phyloP scores from a whole-genome alignment of 1,139 yeast genomes.

The Blastobotrys capitulatus region DNA sequence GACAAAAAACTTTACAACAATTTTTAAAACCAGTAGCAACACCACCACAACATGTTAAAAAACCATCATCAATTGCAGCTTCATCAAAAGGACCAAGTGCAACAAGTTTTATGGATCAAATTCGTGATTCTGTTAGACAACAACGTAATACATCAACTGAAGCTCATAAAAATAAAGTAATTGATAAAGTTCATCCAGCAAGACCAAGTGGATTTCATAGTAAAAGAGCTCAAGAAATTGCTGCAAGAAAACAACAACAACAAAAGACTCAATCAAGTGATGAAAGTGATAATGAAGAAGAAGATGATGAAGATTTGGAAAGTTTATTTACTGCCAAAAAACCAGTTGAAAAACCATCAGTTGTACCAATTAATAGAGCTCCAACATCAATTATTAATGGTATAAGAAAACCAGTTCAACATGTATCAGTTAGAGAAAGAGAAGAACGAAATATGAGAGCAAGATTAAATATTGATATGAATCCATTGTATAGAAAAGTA shows the following conservation, averaged over 20 bases:
- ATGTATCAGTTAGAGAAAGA: constrained; percentile 38
- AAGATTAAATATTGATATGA: constrained; percentile 71
- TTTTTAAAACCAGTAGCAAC: constrained; percentile 18
- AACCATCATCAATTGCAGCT: background rate
- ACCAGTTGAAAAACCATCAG: constrained; percentile 1
- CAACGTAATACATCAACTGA: constrained; percentile 12
- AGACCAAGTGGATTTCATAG: constrained; percentile 79
- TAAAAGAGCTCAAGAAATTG: constrained; percentile 17
- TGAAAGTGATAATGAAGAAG: constrained; percentile 27
- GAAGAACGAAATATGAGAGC: constrained; percentile 77
- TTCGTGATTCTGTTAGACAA: constrained; percentile 24
- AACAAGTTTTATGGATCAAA: constrained; percentile 26
- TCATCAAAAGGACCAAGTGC: constrained; percentile 19
- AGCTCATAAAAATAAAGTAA: constrained; percentile 18
- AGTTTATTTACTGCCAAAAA: constrained; percentile 24
- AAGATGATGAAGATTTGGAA: constrained; percentile 24
- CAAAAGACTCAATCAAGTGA: background rate
- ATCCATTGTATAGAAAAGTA: constrained; percentile 64
- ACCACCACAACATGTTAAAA: constrained; percentile 10
- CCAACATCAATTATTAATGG: background rate
- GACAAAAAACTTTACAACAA: constrained; percentile 23
- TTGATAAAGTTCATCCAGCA: constrained; percentile 50
- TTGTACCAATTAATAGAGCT: background rate
- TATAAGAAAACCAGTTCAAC: background rate
- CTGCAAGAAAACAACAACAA: constrained; percentile 15